A percentile compares a stretch with the other conserved stretches of the same genome.
These are phyloP conservation scores for Venturiaceae sp. DNA, from an alignment of 2,329 filamentous ascomycete species.

Conservation along the genomic window DNA sequence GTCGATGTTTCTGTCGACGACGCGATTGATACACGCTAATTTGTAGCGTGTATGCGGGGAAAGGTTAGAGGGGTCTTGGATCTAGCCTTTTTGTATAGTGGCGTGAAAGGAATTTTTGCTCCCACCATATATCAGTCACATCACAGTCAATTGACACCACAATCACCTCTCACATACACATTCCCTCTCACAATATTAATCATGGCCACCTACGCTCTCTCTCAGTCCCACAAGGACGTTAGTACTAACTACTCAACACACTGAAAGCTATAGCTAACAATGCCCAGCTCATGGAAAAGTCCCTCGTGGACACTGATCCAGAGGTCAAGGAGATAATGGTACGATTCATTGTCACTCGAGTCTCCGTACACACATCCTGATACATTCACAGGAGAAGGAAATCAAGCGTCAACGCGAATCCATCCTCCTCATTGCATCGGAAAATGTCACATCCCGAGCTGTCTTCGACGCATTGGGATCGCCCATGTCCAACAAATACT, in stretches of 20 bases:
- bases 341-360: conserved; percentile 24
- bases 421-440: conserved; percentile 53
- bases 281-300: conserved; percentile 83
- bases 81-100: background rate
- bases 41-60: background rate
- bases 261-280: conserved; percentile 9
- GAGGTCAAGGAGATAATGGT: conserved; percentile 98
- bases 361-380: conserved; percentile 8
- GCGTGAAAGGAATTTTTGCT: background rate
- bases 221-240: conserved; percentile 57
- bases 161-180: background rate
- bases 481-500: conserved; percentile 79
- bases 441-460: conserved; percentile 29
- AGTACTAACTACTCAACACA: conserved; percentile 21
- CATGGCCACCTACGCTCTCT: conserved; percentile 49
- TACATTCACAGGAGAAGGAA: conserved; percentile 61
- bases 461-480: conserved; percentile 40
- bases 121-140: background rate
- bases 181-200: background rate
- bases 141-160: background rate
- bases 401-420: conserved; percentile 96
- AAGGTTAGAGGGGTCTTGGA: background rate
- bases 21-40: no score
- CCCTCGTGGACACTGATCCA: conserved; percentile 80
- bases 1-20: no score